Conservation (phyloP, 208 protist genomes). For the Acanthamoeba sp. region DNA sequence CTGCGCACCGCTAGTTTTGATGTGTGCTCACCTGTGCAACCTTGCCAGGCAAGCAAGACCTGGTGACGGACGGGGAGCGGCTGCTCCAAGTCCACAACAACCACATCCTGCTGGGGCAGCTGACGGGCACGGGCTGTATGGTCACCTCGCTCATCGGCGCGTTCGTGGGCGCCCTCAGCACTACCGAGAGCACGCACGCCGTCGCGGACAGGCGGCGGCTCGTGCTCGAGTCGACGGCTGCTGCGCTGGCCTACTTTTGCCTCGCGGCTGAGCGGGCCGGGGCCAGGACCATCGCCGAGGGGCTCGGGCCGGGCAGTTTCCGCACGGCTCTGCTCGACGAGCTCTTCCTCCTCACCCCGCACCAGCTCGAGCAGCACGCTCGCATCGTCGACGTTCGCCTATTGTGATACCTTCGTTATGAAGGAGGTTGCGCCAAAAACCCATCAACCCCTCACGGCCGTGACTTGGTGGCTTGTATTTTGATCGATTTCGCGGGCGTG, state of each 20-base stretch:
- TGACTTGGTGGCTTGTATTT: too few species aligned
- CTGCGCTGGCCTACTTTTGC: constrained; percentile 15
- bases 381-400: background rate
- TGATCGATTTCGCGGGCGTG: too few species aligned
- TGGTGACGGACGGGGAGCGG: constrained; percentile 18
- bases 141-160: constrained; percentile 41
- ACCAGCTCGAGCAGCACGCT: background rate
- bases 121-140: constrained; percentile 65
- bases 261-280: constrained; percentile 5
- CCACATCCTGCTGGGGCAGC: background rate
- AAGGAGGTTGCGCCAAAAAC: too few species aligned
- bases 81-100: constrained; percentile 37
- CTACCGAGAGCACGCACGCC: background rate
- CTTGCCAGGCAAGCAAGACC: constrained; percentile 9
- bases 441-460: too few species aligned
- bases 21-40: background rate
- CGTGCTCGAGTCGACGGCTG: background rate
- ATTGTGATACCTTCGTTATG: too few species aligned
- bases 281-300: background rate
- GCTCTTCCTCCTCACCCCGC: constrained; percentile 11
- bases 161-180: background rate
- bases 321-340: constrained; percentile 21
- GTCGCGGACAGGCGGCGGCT: background rate
- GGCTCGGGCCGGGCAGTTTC: constrained; percentile 25
- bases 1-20: background rate